Evolutionary conservation across 148 eudicot genomes (phyloP).

Genomic region (Spergularia marina): DNA sequence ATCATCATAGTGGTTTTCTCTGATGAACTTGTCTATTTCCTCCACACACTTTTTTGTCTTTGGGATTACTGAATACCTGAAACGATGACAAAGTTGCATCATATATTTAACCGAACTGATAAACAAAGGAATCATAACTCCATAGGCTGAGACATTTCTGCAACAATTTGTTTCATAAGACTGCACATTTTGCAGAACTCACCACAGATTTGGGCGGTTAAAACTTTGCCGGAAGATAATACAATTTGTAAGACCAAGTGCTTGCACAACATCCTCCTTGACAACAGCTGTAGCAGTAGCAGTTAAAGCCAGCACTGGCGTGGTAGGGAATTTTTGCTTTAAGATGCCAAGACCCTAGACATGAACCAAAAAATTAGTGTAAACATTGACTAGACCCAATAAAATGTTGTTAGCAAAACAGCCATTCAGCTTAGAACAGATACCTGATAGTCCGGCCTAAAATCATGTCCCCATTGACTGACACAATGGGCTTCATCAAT

Average conservation of each 20-base stretch:
- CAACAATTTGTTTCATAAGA: neutral
- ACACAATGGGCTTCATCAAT: constrained; percentile 99
- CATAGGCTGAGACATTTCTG: constrained; percentile 6
- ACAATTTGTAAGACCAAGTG: constrained; percentile 93
- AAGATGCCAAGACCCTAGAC: constrained; percentile 87
- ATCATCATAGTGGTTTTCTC: constrained; percentile 74
- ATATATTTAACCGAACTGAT: neutral
- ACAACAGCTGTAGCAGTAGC: constrained; percentile 98
- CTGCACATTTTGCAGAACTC: constrained; percentile 18
- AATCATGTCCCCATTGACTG: constrained; percentile 99
- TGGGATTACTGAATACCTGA: constrained; percentile 86
- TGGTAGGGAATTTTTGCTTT: constrained; percentile 79
- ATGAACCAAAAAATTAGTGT: constrained; percentile 18
- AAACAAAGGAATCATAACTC: neutral
- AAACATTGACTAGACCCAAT: constrained; percentile 10
- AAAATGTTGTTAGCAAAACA: constrained; percentile 5
- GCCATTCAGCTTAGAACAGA: constrained; percentile 1
- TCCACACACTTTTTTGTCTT: constrained; percentile 94
- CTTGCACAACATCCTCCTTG: constrained; percentile 99
- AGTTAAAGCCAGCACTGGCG: constrained; percentile 93
- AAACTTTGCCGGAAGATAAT: constrained; percentile 93
- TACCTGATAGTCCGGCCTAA: constrained; percentile 99
- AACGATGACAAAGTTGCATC: constrained; percentile 21
- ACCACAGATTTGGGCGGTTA: constrained; percentile 91
- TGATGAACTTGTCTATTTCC: constrained; percentile 78